phyloP scores from a whole-genome alignment of 495 filamentous ascomycete genomes.

The Neurospora pannonica region DNA sequence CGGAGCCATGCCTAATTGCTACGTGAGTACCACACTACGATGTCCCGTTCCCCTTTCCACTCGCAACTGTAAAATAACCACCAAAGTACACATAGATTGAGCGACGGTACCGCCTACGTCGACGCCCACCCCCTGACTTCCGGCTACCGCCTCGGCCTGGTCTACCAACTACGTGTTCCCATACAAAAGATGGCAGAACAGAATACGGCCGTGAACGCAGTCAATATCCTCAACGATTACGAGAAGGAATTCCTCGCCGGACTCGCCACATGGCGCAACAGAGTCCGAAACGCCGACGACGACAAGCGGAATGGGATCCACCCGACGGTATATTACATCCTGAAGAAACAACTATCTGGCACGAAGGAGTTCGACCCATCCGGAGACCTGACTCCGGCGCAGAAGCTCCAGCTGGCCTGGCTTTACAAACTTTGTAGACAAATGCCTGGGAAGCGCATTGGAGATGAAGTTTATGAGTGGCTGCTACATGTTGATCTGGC shows the following conservation, averaged over 20 bases:
- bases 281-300: not conserved
- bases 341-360: not conserved
- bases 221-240: not conserved
- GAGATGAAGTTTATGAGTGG: not conserved
- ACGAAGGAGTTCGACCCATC: not conserved
- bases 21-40: not conserved
- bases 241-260: not conserved
- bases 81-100: not conserved
- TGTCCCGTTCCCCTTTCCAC: too few species aligned
- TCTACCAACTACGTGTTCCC: constrained; percentile 1
- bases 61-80: too few species aligned
- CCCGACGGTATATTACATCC: not conserved
- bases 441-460: not conserved
- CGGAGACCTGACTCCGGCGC: not conserved
- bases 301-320: not conserved
- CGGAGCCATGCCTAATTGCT: not conserved
- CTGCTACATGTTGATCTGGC: not conserved
- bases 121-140: not conserved
- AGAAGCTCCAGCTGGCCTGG: not conserved
- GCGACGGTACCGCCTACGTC: not conserved
- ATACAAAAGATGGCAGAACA: not conserved
- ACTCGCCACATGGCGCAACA: not conserved
- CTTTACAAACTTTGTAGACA: not conserved
- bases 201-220: not conserved
- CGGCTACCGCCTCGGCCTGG: constrained; percentile 1